Evolutionary conservation across 176 grass and related monocot species (phyloP), one percentile per base, ranked within the genome.

Genomic region (Avena insularis): DNA sequence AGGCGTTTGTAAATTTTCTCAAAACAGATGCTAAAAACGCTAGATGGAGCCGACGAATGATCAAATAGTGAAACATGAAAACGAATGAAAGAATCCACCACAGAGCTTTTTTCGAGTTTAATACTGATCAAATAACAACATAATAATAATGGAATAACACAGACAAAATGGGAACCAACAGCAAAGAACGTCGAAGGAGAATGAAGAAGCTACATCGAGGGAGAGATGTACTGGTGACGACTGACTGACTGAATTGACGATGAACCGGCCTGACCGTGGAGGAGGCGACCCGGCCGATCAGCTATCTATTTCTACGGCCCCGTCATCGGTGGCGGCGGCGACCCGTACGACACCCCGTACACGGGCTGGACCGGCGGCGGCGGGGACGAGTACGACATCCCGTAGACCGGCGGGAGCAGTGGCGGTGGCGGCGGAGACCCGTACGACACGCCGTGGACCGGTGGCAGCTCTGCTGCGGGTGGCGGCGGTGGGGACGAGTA

Each of bases 341-440:
- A 92, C 7, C 83, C 70, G 72, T 92, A 92, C 5, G 92, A 73
- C 51, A 94, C 83, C 1, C 80, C 76, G 76, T 82, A 19, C 13
- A 77, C 54, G 12, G 82, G 90, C 55, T 49, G 71, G 68, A 55
- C 14, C 4, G 85, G 91, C 0, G 88, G 87, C 0, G 90, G 90
- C 8, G 90, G 90, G 4, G 90, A 92, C 19, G 83, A 53, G 79
- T 92, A 92, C 4, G 92, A 82, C 88, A 94, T 80, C 6, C 80
- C 76, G 70, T 87, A 64, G 0, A 94, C 92, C 0, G 88, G 88
- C 66, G 89, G 76, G 45, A 91, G 67, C 0, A 76, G 47, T 4
- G 85, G 47, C 6, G 85, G 91, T 0, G 88, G 90, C 0, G 90
- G 90, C 4, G 90, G 90, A 1, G 90, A 92, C 10, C 72, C 29